A percentile compares a stretch with the other conserved stretches of the same genome.
These are phyloP conservation scores for Lachancea nothofagi DNA, from an alignment of 805 yeast species.

Conservation along the genomic window DNA sequence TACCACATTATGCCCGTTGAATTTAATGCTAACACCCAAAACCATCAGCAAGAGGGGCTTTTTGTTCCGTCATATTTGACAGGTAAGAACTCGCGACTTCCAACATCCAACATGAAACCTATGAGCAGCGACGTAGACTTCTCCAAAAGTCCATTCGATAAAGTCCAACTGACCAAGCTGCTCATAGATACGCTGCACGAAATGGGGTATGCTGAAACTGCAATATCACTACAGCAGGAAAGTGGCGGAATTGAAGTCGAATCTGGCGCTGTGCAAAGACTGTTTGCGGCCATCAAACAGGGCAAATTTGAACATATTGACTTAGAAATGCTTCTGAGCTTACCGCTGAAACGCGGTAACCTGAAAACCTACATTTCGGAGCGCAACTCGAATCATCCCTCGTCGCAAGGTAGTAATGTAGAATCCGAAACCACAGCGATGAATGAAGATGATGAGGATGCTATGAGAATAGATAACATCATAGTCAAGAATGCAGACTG, in stretches of 20 bases:
- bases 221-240: slow-evolving; percentile 38
- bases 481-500: slow-evolving; percentile 14
- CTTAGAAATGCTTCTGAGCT: slow-evolving; percentile 28
- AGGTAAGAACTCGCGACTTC: background rate
- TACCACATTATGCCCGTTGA: slow-evolving; percentile 3
- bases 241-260: slow-evolving; percentile 38
- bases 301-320: slow-evolving; percentile 39
- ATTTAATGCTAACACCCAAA: background rate
- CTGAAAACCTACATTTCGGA: background rate
- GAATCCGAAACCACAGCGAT: slow-evolving; percentile 4
- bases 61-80: slow-evolving; percentile 4
- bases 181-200: slow-evolving; percentile 47
- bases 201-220: slow-evolving; percentile 41
- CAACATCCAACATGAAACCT: background rate
- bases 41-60: background rate
- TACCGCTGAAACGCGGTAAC: slow-evolving; percentile 19
- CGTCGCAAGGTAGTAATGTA: background rate
- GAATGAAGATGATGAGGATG: slow-evolving; percentile 9
- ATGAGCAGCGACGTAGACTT: slow-evolving; percentile 1
- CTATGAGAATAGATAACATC: slow-evolving; percentile 17
- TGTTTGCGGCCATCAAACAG: slow-evolving; percentile 35
- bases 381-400: background rate
- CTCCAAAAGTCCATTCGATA: slow-evolving; percentile 20
- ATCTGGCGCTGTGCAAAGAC: slow-evolving; percentile 37
- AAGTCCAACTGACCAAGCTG: slow-evolving; percentile 40